Evolutionary conservation across 768 basidiomycete species (phyloP).

Genomic region (Russula lepida): DNA sequence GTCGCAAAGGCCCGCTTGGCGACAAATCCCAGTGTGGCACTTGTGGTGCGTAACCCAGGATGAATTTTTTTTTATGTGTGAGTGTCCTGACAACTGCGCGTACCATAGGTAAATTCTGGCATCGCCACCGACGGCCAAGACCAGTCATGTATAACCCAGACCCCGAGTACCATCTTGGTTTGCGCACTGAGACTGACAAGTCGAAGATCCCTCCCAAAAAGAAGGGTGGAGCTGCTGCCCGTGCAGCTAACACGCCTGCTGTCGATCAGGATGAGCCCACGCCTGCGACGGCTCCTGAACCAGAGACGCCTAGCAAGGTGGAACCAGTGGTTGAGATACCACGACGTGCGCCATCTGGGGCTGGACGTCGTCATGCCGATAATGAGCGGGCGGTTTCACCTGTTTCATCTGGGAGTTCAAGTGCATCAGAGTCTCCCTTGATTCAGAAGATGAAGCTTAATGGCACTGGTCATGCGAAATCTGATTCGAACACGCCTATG

Average conservation of each 20-base stretch:
- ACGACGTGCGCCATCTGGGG: neutral
- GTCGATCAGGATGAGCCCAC: constrained; percentile 22
- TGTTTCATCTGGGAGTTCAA: constrained; percentile 58
- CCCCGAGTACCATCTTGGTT: constrained; percentile 55
- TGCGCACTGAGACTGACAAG: constrained; percentile 49
- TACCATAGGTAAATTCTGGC: constrained; percentile 76
- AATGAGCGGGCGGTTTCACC: constrained; percentile 58
- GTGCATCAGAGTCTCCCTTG: constrained; percentile 66
- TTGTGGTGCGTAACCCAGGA: constrained; percentile 60
- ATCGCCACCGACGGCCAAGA: constrained; percentile 72
- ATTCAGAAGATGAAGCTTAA: constrained; percentile 58
- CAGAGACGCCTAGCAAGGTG: constrained; percentile 46
- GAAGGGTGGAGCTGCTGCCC: constrained; percentile 45
- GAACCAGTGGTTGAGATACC: constrained; percentile 32
- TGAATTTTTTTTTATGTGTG: neutral
- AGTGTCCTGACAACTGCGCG: constrained; percentile 5
- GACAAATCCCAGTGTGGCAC: constrained; percentile 85
- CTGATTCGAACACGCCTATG: constrained; percentile 24
- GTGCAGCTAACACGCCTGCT: constrained; percentile 36
- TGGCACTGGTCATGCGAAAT: constrained; percentile 34
- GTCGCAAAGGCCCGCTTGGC: constrained; percentile 84
- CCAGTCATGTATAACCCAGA: constrained; percentile 76
- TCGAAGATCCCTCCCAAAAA: constrained; percentile 49
- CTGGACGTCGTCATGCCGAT: constrained; percentile 26
- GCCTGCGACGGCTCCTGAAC: constrained; percentile 32